These are phyloP conservation scores for Colletotrichum ledebouriae DNA, from an alignment of 2,329 filamentous ascomycete genomes.

Conservation along the genomic window DNA sequence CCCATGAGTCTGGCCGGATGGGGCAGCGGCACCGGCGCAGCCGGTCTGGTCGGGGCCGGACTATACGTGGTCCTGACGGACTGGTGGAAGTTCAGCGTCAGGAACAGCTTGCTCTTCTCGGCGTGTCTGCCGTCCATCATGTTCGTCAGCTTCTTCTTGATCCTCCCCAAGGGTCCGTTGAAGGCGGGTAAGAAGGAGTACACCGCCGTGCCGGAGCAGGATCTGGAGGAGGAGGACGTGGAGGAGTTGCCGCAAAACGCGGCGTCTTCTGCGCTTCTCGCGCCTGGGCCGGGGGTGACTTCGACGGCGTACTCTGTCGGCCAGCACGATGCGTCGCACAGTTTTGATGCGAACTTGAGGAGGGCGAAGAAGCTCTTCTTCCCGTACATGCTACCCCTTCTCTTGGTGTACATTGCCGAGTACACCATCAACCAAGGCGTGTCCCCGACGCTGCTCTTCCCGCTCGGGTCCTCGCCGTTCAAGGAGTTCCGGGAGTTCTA, in stretches of 20 bases:
- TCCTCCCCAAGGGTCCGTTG: slow-evolving; percentile 80
- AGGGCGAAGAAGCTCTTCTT: slow-evolving; percentile 80
- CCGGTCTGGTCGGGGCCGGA: slow-evolving; percentile 87
- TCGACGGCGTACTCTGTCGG: slow-evolving; percentile 55
- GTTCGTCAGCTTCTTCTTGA: slow-evolving; percentile 85
- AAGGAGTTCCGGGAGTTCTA: slow-evolving; percentile 88
- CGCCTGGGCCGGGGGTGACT: slow-evolving; percentile 57
- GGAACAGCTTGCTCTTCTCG: slow-evolving; percentile 79
- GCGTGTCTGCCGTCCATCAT: slow-evolving; percentile 86
- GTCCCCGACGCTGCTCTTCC: slow-evolving; percentile 89
- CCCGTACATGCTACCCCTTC: slow-evolving; percentile 87
- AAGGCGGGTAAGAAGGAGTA: slow-evolving; percentile 67
- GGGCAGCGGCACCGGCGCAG: slow-evolving; percentile 92
- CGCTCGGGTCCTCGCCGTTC: slow-evolving; percentile 82
- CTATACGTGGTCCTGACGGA: slow-evolving; percentile 90
- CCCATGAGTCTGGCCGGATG: slow-evolving; percentile 88
- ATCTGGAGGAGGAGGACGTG: slow-evolving; percentile 54
- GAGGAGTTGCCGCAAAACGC: slow-evolving; percentile 53
- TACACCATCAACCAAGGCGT: slow-evolving; percentile 99
- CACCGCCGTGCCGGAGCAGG: slow-evolving; percentile 61
- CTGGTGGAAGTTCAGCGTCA: slow-evolving; percentile 80
- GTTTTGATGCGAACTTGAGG: slow-evolving; percentile 67
- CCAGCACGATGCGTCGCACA: slow-evolving; percentile 47
- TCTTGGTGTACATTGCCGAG: slow-evolving; percentile 94
- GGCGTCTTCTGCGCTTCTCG: slow-evolving; percentile 64